These are phyloP conservation scores for Dovyalis caffra DNA, from an alignment of 345 rosid species.

Conservation along the genomic window DNA sequence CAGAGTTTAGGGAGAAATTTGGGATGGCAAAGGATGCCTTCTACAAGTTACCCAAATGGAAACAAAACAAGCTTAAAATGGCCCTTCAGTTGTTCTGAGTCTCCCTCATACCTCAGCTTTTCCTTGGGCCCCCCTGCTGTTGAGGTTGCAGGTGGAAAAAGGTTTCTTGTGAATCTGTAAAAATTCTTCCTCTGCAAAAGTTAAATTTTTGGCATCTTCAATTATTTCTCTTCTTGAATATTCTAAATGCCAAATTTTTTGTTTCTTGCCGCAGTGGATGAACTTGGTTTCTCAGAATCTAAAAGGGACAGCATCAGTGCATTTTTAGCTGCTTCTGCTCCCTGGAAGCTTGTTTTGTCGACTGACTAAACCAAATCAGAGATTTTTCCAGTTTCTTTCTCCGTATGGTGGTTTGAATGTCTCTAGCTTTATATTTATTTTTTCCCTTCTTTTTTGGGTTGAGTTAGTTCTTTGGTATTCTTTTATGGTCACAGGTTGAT, in stretches of 20 bases:
- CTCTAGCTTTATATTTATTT: constrained; percentile 10
- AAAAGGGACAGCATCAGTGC: constrained; percentile 82
- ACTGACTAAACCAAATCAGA: constrained; percentile 22
- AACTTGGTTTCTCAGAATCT: constrained; percentile 30
- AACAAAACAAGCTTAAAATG: constrained; percentile 97
- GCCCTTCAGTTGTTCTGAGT: constrained; percentile 72
- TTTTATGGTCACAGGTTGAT: constrained; percentile 47
- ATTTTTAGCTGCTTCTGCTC: constrained; percentile 89
- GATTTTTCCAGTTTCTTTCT: not conserved
- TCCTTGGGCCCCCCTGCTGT: constrained; percentile 31
- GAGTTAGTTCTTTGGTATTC: constrained; percentile 43
- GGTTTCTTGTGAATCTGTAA: constrained; percentile 33
- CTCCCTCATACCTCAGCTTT: constrained; percentile 24
- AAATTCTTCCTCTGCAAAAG: constrained; percentile 12
- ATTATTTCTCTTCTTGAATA: not conserved
- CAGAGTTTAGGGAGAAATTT: constrained; percentile 85
- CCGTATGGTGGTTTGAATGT: constrained; percentile 11
- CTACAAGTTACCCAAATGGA: constrained; percentile 93
- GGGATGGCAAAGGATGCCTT: constrained; percentile 81
- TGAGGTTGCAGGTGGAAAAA: constrained; percentile 38
- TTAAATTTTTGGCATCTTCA: not conserved
- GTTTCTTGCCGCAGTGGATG: constrained; percentile 36
- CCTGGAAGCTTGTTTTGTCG: constrained; percentile 45
- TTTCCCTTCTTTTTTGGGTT: constrained; percentile 13
- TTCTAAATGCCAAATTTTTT: constrained; percentile 15